phyloP scores from a whole-genome alignment of 202 grass and related monocot genomes.

The Zoysia matrella region DNA sequence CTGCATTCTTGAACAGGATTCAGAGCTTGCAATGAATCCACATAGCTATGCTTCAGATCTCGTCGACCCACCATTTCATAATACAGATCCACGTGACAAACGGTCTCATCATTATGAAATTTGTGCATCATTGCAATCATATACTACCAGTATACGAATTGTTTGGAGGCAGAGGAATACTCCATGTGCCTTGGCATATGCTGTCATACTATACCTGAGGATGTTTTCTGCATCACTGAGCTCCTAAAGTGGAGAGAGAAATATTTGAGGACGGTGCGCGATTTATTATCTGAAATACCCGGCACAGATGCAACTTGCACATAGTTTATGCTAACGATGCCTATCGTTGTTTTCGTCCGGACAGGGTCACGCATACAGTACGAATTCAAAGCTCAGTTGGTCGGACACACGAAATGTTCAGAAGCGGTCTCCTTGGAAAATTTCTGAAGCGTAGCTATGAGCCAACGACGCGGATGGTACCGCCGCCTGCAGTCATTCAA shows the following conservation, averaged over 20 bases:
- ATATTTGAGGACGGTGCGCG: too few species aligned
- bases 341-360: background rate
- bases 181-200: constrained; percentile 21
- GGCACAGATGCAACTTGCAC: constrained; percentile 27
- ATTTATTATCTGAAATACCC: background rate
- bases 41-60: constrained; percentile 9
- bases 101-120: background rate
- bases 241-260: background rate
- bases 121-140: background rate
- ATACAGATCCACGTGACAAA: too few species aligned
- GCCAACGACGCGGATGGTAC: background rate
- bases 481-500: background rate
- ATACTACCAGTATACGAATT: background rate
- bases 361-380: background rate
- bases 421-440: constrained; percentile 20
- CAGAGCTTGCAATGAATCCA: background rate
- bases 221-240: constrained; percentile 24
- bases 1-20: constrained; percentile 9
- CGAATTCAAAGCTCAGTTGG: constrained; percentile 11
- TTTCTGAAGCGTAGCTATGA: background rate
- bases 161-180: background rate
- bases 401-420: background rate
- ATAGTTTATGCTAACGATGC: constrained; percentile 7
- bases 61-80: background rate
- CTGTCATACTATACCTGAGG: background rate